Base-by-base conservation (phyloP, 2,329 filamentous ascomycete genomes). In the Penicillium olsonii region DNA sequence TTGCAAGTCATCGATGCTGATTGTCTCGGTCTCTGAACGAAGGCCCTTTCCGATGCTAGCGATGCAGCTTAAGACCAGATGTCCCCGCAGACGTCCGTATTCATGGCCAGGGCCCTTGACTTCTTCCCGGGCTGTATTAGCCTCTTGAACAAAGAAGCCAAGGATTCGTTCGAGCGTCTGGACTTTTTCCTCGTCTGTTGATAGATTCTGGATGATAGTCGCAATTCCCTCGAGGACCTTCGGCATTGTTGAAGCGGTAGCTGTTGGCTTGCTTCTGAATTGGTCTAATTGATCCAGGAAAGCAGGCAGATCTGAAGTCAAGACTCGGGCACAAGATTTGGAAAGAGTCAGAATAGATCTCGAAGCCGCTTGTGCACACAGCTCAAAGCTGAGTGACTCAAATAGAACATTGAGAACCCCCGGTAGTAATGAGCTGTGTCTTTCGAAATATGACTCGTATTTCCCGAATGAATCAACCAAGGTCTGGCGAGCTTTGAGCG, bases 161-260 rank as follows among this genome's bases (percentile, higher is more conserved):
- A 76, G 56, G 24, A 77, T 65, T 37, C 67, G 60, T 22, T 71
- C 65, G 3, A 77, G 55, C 10, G 63, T 68, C 37, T 68, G 65
- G 9, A 69, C 66, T 55, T 74, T 76, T 18, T 67, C 66, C 41
- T 67, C 62, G 52, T 77, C 73, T 12, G 62, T 52, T 17, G 64
- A 61, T 5, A 75, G 45, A 11, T 67, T 71, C 48, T 75, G 72
- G 7, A 76, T 68, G 40, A 77, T 70, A 0, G 73, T 70, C 14
- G 73, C 69, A 42, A 77, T 75, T 1, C 72, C 74, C 52, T 74
- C 73, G 10, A 72, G 60, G 18, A 77, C 72, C 37, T 67, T 70
- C 39, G 73, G 71, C 61, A 74, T 68, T 1, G 69, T 73, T 26
- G 65, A 64, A 2, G 60, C 57, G 1, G 64, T 71, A 15, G 69